Evolutionary conservation across 1,139 yeast genomes (phyloP).

Genomic region (Suhomyces anneliseae): DNA sequence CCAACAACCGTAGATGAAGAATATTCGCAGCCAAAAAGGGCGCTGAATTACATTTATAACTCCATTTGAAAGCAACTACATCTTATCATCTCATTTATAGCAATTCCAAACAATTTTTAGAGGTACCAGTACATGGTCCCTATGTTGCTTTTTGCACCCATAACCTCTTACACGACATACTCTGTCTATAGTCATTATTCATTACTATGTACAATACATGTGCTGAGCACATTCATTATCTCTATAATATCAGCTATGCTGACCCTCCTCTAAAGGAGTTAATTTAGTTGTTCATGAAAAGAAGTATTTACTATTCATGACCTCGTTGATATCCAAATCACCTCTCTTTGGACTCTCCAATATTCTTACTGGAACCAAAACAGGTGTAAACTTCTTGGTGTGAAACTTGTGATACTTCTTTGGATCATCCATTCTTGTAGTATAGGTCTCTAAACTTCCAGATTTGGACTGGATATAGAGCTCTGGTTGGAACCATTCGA

Average conservation of each 20-base stretch:
- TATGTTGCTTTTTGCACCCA: too few species aligned
- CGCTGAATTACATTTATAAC: neutral
- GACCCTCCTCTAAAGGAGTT: neutral
- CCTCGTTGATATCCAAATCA: conserved; percentile 31
- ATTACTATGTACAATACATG: neutral
- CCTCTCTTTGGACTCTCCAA: conserved; percentile 35
- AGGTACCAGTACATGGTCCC: too few species aligned
- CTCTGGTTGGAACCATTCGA: conserved; percentile 23
- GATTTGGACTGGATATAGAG: conserved; percentile 15
- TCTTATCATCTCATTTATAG: too few species aligned
- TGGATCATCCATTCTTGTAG: conserved; percentile 1
- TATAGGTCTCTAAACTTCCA: conserved; percentile 10
- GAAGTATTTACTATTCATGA: conserved; percentile 36
- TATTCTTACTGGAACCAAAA: conserved; percentile 26
- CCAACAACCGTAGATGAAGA: neutral
- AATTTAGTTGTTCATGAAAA: conserved; percentile 29
- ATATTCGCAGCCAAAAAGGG: too few species aligned
- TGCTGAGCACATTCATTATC: neutral
- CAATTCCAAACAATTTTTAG: too few species aligned
- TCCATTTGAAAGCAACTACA: neutral
- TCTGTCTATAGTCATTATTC: neutral
- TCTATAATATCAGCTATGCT: neutral
- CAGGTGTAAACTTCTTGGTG: conserved; percentile 16
- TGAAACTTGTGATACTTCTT: neutral
- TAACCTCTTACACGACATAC: too few species aligned